A percentile compares a stretch with the other conserved stretches of the same genome.
These are phyloP conservation scores for Pezicula rhizophila DNA, from an alignment of 2,329 filamentous ascomycete species.

Conservation along the genomic window DNA sequence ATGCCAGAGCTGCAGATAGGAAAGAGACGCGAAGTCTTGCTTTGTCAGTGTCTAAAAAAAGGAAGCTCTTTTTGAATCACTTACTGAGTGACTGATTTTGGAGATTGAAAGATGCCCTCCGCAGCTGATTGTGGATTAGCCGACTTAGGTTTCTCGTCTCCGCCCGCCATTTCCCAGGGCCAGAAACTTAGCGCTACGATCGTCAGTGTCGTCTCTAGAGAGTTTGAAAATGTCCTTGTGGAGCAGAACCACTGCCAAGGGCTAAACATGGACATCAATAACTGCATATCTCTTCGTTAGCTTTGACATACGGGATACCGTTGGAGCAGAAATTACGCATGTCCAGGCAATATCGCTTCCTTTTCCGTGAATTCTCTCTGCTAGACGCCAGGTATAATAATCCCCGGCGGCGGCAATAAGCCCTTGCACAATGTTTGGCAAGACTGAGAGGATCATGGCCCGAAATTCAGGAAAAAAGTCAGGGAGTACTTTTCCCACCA, in stretches of 20 bases:
- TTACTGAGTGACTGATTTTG: slow-evolving; percentile 28
- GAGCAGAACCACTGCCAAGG: slow-evolving; percentile 98
- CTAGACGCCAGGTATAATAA: slow-evolving; percentile 82
- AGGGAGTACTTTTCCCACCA: slow-evolving; percentile 53
- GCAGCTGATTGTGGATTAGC: slow-evolving; percentile 7
- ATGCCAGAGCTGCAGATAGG: slow-evolving; percentile 71
- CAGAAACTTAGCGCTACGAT: slow-evolving; percentile 72
- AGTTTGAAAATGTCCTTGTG: slow-evolving; percentile 90
- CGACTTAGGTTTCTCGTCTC: slow-evolving; percentile 29
- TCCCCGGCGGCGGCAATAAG: slow-evolving; percentile 72
- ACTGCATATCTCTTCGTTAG: slow-evolving; percentile 35
- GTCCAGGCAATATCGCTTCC: slow-evolving; percentile 59
- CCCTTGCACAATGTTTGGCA: slow-evolving; percentile 73
- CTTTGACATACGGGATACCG: slow-evolving; percentile 26
- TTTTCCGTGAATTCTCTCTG: slow-evolving; percentile 64
- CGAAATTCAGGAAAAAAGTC: slow-evolving; percentile 47
- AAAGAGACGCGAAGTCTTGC: slow-evolving; percentile 58
- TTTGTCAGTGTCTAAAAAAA: background rate
- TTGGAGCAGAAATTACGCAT: slow-evolving; percentile 46
- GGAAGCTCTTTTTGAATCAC: slow-evolving; percentile 1
- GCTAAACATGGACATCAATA: slow-evolving; percentile 65
- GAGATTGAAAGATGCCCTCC: slow-evolving; percentile 17
- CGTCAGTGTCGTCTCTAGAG: slow-evolving; percentile 83
- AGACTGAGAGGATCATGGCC: slow-evolving; percentile 61
- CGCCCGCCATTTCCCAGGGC: slow-evolving; percentile 70